Base-by-base conservation (phyloP, 208 protist genomes). In the Leishmania turanica region DNA sequence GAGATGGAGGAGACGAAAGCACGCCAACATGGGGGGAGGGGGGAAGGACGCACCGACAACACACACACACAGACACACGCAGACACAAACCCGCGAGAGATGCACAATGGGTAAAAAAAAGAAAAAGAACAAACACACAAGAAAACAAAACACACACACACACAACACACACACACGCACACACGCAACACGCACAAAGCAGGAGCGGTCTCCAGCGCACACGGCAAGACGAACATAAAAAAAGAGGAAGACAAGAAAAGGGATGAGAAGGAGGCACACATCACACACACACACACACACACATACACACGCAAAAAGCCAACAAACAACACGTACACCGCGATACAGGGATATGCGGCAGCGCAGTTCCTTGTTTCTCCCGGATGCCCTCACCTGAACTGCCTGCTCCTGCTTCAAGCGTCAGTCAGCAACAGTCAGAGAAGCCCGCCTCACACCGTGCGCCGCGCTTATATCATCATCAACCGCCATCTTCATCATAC, bases 271-370 rank as follows among this genome's bases (percentile, higher is more conserved):
- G 31, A 56, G 6, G 34, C 40, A 37, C 24, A 78, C 0, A 72
- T 37, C 64, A 82, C 34, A 19, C 34, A 69, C 64, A 69, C 34
- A 69, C 34, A 37, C 34, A 37, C 34, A 37, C 34, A 34, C 34
- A 37, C 34, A 37, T 0, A 37, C 34, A 34, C 64, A 13, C 11
- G 45, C 31, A 73, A 60, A 83, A 49, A 34, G 24, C 6, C 64
- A 34, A 51, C 60, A 37, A 17, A 19, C 68, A 51, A 81, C 49
- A 72, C 11, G 40, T n/a, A 84, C 82, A 78, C 27, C 79, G 40
- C 62, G 76, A 66, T 56, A 54, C 49, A 21, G 54, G 49, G 60
- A 45, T 21, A 34, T n/a, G n/a, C 5, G 31, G 34, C 37, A 69
- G 58, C 19, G 34, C 21, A 49, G 66, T 71, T 71, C 21, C 66